These are phyloP conservation scores for Fonsecaea monophora DNA, from an alignment of 2,329 filamentous ascomycete species.

Conservation along the genomic window DNA sequence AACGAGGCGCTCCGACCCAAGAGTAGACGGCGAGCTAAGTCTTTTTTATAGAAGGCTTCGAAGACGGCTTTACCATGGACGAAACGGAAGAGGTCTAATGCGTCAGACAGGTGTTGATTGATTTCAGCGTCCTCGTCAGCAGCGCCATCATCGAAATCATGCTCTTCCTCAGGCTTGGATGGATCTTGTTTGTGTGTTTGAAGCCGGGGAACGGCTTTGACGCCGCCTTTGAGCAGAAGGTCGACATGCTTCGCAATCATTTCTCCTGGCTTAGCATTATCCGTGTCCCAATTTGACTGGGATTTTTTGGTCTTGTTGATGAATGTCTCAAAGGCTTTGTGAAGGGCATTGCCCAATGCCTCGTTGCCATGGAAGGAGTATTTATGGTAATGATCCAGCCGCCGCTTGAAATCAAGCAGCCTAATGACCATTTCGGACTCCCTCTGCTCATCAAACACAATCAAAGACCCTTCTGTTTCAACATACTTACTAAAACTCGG, in stretches of 20 bases:
- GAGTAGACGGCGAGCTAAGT: conserved; percentile 84
- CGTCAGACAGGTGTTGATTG: conserved; percentile 88
- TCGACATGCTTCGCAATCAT: conserved; percentile 99
- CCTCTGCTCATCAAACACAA: conserved; percentile 78
- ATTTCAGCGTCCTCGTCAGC: conserved; percentile 80
- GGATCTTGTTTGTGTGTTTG: conserved; percentile 62
- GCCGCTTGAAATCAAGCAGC: conserved; percentile 79
- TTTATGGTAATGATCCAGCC: conserved; percentile 77
- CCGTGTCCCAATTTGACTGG: conserved; percentile 74
- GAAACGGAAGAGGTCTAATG: conserved; percentile 92
- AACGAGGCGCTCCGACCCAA: conserved; percentile 93
- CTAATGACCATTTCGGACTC: conserved; percentile 86
- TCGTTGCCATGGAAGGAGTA: conserved; percentile 79
- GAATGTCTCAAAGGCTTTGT: conserved; percentile 85
- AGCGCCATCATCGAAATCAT: conserved; percentile 60
- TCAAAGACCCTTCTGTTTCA: conserved; percentile 71
- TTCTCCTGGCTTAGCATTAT: conserved; percentile 93
- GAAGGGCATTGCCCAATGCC: conserved; percentile 76
- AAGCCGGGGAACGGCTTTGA: conserved; percentile 78
- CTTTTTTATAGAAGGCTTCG: conserved; percentile 99
- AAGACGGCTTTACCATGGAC: conserved; percentile 98
- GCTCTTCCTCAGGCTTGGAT: conserved; percentile 65
- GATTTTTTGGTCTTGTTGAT: conserved; percentile 86
- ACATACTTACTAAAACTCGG: conserved; percentile 81
- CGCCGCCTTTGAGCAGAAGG: conserved; percentile 81